These are phyloP conservation scores for Vachellia pachyceras DNA, from an alignment of 306 rosid genomes.

Conservation along the genomic window DNA sequence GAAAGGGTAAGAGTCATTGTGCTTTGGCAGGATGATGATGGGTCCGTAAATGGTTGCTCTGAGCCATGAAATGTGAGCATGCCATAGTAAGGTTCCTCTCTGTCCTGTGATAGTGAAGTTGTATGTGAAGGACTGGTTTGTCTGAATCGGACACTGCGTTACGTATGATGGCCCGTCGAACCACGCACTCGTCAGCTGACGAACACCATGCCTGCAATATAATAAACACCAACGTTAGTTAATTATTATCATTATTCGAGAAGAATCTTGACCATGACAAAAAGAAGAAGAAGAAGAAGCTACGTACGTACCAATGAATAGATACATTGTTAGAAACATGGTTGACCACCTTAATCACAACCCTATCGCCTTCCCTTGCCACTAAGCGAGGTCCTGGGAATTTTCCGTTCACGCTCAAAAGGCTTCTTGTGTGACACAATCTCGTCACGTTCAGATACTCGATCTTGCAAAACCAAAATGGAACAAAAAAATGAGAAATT, in stretches of 20 bases:
- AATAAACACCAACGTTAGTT: neutral
- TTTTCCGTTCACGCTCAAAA: slow-evolving; percentile 68
- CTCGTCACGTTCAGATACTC: slow-evolving; percentile 66
- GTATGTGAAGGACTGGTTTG: slow-evolving; percentile 63
- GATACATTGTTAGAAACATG: slow-evolving; percentile 68
- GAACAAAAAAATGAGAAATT: neutral
- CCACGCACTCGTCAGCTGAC: slow-evolving; percentile 74
- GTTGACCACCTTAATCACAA: slow-evolving; percentile 66
- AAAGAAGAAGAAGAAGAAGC: too few relatives aligned
- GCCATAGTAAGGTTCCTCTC: slow-evolving; percentile 85
- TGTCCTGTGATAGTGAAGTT: slow-evolving; percentile 79
- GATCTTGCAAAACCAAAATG: slow-evolving; percentile 45
- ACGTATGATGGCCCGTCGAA: slow-evolving; percentile 87
- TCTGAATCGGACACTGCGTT: slow-evolving; percentile 89
- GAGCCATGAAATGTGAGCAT: slow-evolving; percentile 89
- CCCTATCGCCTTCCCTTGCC: slow-evolving; percentile 86
- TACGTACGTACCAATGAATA: slow-evolving; percentile 70
- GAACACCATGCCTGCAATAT: slow-evolving; percentile 73
- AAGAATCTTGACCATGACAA: too few relatives aligned
- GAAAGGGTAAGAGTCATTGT: slow-evolving; percentile 74
- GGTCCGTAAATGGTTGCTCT: slow-evolving; percentile 75
- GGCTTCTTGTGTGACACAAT: slow-evolving; percentile 71
- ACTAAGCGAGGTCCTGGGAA: slow-evolving; percentile 78
- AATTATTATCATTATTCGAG: too few relatives aligned
- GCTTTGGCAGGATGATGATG: slow-evolving; percentile 74